Base-by-base conservation (phyloP, 306 rosid species). In the Glycyrrhiza uralensis region DNA sequence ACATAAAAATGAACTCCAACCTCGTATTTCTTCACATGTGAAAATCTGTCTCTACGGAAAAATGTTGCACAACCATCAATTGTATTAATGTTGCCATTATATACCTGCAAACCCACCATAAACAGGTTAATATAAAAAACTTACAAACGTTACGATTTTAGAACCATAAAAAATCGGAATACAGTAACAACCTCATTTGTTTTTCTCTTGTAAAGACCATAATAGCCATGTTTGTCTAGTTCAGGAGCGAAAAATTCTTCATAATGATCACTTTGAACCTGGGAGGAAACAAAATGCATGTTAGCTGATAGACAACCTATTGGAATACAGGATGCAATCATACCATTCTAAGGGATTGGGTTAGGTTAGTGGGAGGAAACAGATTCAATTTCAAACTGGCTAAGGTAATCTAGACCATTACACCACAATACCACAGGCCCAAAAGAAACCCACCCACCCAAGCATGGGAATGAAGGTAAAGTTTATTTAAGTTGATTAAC, bases 41-140 rank as follows among this genome's bases (percentile, higher is more conserved):
- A 83, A 69, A 95, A 95, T 88, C 97, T 95, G 80, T 95, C 99
- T 78, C 97, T 80, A 10, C 99, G 97, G 84, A 91, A 95, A 84
- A 95, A 95, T 71, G 99, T 95, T 23, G 99, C 99, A 85, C 99
- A 95, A 18, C 99, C 99, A 55, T 95, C 99, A 84, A 95, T 91
- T 44, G 86, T 86, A 69, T 74, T 86, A 1, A 73, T 52, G 35
- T 85, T 91, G 66, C 93, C 97, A 65, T 12, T 83, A 42, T 75
- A 91, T 72, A 95, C 90, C 99, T 95, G 90, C 35, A 15, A 85
- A 63, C n/a, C 66, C 45, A 10, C 29, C 75, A 73, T 39, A 19
- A 1, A 66, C 1, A 71, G 51, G 29, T 77, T 29, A 79, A 50
- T n/a, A 39, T 65, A 30, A 66, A 24, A 1, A 33, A 28, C 15